phyloP scores from a whole-genome alignment of 2,329 filamentous ascomycete species.

The Exophiala dermatitidis region DNA sequence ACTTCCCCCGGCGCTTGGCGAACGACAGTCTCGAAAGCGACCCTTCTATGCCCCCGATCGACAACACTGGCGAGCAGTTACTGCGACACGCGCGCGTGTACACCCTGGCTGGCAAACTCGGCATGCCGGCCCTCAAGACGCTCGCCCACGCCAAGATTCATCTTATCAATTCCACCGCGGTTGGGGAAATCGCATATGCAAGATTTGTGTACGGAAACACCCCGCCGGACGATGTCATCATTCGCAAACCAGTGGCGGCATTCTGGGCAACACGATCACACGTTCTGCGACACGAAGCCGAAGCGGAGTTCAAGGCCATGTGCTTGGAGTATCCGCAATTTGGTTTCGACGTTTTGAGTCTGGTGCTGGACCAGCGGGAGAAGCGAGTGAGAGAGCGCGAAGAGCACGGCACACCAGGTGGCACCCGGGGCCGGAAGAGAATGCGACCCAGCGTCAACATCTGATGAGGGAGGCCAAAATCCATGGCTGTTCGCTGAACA shows the following conservation, averaged over 20 bases:
- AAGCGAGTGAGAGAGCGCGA: constrained; percentile 34
- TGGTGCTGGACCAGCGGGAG: constrained; percentile 41
- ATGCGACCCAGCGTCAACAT: constrained; percentile 26
- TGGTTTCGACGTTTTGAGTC: constrained; percentile 78
- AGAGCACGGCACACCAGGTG: constrained; percentile 29
- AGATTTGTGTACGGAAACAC: constrained; percentile 83
- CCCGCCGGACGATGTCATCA: constrained; percentile 57
- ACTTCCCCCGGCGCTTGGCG: constrained; percentile 61
- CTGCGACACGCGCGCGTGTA: constrained; percentile 86
- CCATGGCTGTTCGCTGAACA: background rate
- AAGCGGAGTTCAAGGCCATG: constrained; percentile 73
- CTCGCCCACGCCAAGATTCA: constrained; percentile 87
- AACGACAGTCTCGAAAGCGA: constrained; percentile 64
- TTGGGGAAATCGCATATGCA: constrained; percentile 85
- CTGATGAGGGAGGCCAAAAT: constrained; percentile 2
- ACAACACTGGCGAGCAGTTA: constrained; percentile 73
- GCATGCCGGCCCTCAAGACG: constrained; percentile 59
- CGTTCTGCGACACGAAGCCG: constrained; percentile 75
- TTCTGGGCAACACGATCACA: constrained; percentile 83
- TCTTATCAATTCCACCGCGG: constrained; percentile 77
- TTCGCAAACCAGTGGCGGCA: constrained; percentile 75
- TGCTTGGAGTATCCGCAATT: constrained; percentile 89
- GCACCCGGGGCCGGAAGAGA: constrained; percentile 36
- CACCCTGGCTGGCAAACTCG: constrained; percentile 75
- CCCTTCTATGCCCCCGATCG: constrained; percentile 56